phyloP scores from a whole-genome alignment of 768 basidiomycete species.

The Tylopilus felleus region DNA sequence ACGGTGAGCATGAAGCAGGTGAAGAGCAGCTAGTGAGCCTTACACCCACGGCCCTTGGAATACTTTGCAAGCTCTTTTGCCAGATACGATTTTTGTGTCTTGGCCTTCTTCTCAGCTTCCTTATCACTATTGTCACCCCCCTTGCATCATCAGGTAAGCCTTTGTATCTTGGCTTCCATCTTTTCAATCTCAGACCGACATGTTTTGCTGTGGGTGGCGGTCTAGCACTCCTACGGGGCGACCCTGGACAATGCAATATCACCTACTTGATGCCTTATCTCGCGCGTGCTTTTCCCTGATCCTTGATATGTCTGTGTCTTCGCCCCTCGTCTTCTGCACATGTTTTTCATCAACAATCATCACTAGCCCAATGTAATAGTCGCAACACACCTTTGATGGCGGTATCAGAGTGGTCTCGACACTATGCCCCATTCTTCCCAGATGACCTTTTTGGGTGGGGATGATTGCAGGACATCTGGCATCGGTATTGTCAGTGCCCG shows the following conservation, averaged over 20 bases:
- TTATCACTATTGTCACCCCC: conserved; percentile 65
- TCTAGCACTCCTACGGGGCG: too few species aligned
- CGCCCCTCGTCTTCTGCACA: conserved; percentile 19
- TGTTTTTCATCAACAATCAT: not conserved
- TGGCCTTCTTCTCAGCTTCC: conserved; percentile 51
- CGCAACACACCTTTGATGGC: conserved; percentile 17
- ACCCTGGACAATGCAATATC: too few species aligned
- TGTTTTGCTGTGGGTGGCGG: too few species aligned
- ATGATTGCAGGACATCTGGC: conserved; percentile 4
- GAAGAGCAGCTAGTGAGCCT: too few species aligned
- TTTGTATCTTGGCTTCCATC: too few species aligned
- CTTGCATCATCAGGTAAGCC: conserved; percentile 47
- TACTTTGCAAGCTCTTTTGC: conserved; percentile 84
- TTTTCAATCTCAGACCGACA: too few species aligned
- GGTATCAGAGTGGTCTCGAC: conserved; percentile 3
- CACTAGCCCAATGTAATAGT: not conserved
- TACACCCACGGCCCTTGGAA: conserved; percentile 58
- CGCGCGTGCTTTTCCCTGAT: conserved; percentile 49
- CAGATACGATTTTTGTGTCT: conserved; percentile 64
- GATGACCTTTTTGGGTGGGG: not conserved
- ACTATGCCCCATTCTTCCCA: not conserved
- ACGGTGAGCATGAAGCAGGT: conserved; percentile 34
- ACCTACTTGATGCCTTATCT: too few species aligned
- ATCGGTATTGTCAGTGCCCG: conserved; percentile 4
- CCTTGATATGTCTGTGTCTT: conserved; percentile 52